Evolutionary conservation across 1,284 basidiomycete species (phyloP).

Genomic region (Leccinum fallax): DNA sequence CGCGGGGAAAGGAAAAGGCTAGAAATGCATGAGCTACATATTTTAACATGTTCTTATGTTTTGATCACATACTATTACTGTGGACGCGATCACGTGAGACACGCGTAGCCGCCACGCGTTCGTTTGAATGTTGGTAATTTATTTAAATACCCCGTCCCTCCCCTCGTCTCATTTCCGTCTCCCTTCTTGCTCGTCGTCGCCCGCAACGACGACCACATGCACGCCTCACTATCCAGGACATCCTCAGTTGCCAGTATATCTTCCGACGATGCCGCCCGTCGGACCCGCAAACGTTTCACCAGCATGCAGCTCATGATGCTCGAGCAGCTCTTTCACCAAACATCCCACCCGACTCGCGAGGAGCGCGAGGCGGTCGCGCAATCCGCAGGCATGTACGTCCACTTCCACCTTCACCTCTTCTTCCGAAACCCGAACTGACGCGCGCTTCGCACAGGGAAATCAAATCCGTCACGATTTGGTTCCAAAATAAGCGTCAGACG

Average conservation of each 20-base stretch:
- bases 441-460: conserved; percentile 52
- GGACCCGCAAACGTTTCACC: conserved; percentile 71
- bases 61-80: no score
- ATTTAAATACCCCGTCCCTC: conserved; percentile 28
- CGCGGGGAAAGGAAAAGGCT: conserved; percentile 78
- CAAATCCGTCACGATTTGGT: conserved; percentile 80
- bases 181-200: conserved; percentile 6
- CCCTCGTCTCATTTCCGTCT: not conserved
- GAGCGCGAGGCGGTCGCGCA: conserved; percentile 65
- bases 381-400: conserved; percentile 61
- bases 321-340: conserved; percentile 68
- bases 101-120: conserved; percentile 29
- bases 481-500: conserved; percentile 80
- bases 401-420: not conserved
- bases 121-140: conserved; percentile 24
- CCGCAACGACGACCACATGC: conserved; percentile 18
- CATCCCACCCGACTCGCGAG: conserved; percentile 70
- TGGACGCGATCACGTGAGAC: conserved; percentile 33
- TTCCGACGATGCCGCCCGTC: conserved; percentile 40
- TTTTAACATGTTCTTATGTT: no score
- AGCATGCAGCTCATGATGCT: conserved; percentile 69
- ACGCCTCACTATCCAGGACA: conserved; percentile 44
- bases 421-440: conserved; percentile 12
- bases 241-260: conserved; percentile 49
- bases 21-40: not conserved